Evolutionary conservation across 164 flowering plant genomes (phyloP).

Genomic region (Houttuynia cordata): DNA sequence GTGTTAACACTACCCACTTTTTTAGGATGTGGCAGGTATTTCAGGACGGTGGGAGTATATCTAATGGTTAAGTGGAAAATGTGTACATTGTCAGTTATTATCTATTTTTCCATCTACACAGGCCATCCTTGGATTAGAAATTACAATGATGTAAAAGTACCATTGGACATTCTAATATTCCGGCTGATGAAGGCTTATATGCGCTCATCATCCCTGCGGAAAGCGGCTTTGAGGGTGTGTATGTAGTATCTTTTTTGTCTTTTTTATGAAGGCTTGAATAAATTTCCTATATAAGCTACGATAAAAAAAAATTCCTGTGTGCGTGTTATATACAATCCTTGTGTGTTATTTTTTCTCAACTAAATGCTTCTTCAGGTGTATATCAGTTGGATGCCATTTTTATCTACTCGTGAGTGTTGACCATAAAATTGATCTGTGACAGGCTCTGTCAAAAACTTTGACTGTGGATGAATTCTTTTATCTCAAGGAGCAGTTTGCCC

Average conservation of each 20-base stretch:
- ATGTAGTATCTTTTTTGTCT: conserved; percentile 4
- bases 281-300: background rate
- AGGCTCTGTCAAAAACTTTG: conserved; percentile 80
- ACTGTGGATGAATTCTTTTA: conserved; percentile 68
- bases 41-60: too few relatives aligned
- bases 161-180: conserved; percentile 68
- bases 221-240: conserved; percentile 92
- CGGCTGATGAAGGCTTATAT: conserved; percentile 68
- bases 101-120: conserved; percentile 20
- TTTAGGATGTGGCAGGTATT: too few relatives aligned
- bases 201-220: conserved; percentile 83
- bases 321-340: too few relatives aligned
- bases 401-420: background rate
- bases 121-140: conserved; percentile 93
- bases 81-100: background rate
- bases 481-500: conserved; percentile 64
- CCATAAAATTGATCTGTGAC: conserved; percentile 11
- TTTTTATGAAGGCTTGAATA: too few relatives aligned
- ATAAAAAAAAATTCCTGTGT: too few relatives aligned
- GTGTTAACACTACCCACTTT: too few relatives aligned
- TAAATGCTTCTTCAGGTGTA: too few relatives aligned
- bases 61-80: background rate
- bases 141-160: conserved; percentile 39
- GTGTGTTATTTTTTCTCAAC: too few relatives aligned
- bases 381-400: too few relatives aligned